phyloP scores from a whole-genome alignment of 2,329 filamentous ascomycete species.

The Monilinia fructicola region DNA sequence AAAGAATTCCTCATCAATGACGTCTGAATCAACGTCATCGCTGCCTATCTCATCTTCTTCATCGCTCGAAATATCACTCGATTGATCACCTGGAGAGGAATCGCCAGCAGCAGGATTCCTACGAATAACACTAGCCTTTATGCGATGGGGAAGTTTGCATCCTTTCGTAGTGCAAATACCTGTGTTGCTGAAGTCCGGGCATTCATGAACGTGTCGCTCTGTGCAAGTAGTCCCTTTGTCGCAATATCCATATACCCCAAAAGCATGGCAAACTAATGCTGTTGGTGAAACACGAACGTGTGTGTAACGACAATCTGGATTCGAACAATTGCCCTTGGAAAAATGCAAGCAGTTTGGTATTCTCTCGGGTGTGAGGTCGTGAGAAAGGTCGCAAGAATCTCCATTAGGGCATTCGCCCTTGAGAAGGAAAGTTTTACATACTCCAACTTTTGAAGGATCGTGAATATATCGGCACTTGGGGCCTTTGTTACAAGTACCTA shows the following conservation, averaged over 20 bases:
- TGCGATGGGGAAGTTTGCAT: constrained; percentile 84
- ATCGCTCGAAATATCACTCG: constrained; percentile 73
- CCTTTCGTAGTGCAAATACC: constrained; percentile 77
- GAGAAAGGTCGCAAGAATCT: constrained; percentile 83
- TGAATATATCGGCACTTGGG: constrained; percentile 78
- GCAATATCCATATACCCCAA: constrained; percentile 87
- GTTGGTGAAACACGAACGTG: constrained; percentile 76
- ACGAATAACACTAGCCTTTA: constrained; percentile 78
- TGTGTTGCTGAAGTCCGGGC: constrained; percentile 91
- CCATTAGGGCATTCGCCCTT: constrained; percentile 76
- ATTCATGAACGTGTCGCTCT: constrained; percentile 87
- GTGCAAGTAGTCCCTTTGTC: constrained; percentile 74
- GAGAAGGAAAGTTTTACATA: constrained; percentile 84
- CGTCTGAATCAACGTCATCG: constrained; percentile 78
- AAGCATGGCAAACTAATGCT: constrained; percentile 78
- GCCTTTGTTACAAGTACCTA: constrained; percentile 85
- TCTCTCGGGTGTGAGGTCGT: constrained; percentile 79
- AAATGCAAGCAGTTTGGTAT: constrained; percentile 88
- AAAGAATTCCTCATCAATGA: constrained; percentile 63
- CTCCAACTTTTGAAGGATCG: constrained; percentile 80
- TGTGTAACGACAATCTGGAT: constrained; percentile 80
- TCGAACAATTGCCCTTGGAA: constrained; percentile 85
- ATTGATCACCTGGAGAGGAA: constrained; percentile 50
- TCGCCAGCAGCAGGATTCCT: constrained; percentile 53
- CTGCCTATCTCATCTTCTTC: constrained; percentile 66